These are phyloP conservation scores for Quercus gilva DNA, from an alignment of 306 rosid species.

Conservation along the genomic window DNA sequence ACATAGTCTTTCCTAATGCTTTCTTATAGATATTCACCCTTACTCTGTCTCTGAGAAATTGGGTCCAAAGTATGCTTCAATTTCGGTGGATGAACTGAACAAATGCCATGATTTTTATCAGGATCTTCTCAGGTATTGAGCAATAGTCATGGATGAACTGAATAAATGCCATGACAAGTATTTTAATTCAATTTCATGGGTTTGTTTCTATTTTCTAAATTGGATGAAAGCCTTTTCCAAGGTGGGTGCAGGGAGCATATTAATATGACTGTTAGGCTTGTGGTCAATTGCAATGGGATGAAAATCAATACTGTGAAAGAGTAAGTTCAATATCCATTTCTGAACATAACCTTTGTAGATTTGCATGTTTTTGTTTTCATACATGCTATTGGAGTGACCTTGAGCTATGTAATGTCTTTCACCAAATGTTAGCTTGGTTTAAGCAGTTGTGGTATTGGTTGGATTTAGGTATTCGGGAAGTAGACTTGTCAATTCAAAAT, in stretches of 20 bases:
- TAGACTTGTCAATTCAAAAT: background rate
- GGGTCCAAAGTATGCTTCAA: constrained; percentile 81
- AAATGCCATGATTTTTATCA: constrained; percentile 56
- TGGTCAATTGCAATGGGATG: constrained; percentile 79
- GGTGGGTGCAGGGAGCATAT: constrained; percentile 70
- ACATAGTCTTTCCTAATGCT: constrained; percentile 5
- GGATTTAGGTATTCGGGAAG: background rate
- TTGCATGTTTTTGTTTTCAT: no score
- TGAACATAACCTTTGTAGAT: background rate
- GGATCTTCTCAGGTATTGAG: constrained; percentile 89
- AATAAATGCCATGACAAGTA: constrained; percentile 12
- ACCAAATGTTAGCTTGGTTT: background rate
- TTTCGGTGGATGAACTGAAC: constrained; percentile 63
- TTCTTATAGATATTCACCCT: constrained; percentile 73
- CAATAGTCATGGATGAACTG: constrained; percentile 1
- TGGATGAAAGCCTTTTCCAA: constrained; percentile 19
- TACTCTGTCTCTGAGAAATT: constrained; percentile 74
- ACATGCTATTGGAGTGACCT: background rate
- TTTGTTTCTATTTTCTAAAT: constrained; percentile 27
- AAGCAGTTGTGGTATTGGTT: background rate
- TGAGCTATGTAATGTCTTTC: background rate
- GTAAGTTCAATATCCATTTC: constrained; percentile 47
- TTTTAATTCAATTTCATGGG: constrained; percentile 15
- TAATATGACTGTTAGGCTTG: constrained; percentile 84
- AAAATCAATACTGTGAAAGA: constrained; percentile 71